Base-by-base conservation (phyloP, 768 basidiomycete species). In the Amanita phalloides region DNA sequence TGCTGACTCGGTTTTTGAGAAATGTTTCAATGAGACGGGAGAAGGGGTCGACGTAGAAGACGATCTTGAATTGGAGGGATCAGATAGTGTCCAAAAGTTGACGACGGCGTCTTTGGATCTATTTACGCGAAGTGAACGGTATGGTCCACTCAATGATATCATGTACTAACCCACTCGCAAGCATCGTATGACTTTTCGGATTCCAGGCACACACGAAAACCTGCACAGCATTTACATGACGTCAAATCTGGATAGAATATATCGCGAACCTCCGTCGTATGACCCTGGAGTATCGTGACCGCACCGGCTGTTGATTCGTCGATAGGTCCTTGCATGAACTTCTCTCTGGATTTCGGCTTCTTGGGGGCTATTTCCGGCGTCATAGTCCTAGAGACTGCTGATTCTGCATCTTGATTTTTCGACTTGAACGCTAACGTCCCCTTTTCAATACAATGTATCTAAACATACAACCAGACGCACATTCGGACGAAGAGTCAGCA, bases 121-220 rank as follows among this genome's bases (percentile, higher is more conserved):
- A 52, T 2, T 53, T 30, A 52, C 47, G n/a, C 30, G 26, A 47
- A 37, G 48, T 54, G 48, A 57, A 51, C 45, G 51, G 54, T 42
- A 50, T 51, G 50, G 48, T 45, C 33, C 33, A 42, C 51, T 45
- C 20, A 17, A 44, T 10, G 53, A 45, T n/a, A 20, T 8, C 53
- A 33, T 45, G 46, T 37, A 58, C 78, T 54, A 64, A 88, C 87
- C 89, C 89, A 26, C 87, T 81, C 20, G 85, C 85, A 14, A 91
- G 66, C n/a, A 81, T 59, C 36, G 76, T 71, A 28, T 69, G 70
- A 32, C 74, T 68, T 35, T 66, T 70, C 10, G 89, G 87, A 65
- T 87, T 90, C 73, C 86, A 91, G 3, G 83, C 78, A 51, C 86
- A 86, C 5, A 86, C 81, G 50, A 90, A 91, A 6, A 91, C 85